Percentiles rank a stretch among this genome's conserved stretches.
Evolutionary conservation across 352 stramenopile species (phyloP).

Genomic region (Phytophthora palmivora): DNA sequence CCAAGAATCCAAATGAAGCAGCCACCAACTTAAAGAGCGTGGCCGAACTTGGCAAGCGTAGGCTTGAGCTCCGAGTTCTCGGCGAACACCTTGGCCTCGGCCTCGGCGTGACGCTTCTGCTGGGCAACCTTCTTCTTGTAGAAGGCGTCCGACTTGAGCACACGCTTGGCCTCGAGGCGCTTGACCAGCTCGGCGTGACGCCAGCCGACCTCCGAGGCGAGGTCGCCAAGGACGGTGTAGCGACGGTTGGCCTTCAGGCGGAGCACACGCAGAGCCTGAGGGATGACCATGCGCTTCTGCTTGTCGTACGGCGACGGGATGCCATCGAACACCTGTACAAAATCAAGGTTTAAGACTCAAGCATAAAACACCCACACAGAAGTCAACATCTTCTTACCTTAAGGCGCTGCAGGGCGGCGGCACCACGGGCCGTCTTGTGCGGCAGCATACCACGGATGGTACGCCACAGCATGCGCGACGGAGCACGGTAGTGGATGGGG

Average conservation of each 20-base stretch:
- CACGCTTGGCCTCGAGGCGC: constrained; percentile 94
- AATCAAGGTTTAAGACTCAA: constrained; percentile 1
- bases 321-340: constrained; percentile 95
- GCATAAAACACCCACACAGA: not conserved
- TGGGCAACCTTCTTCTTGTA: constrained; percentile 97
- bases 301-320: constrained; percentile 99
- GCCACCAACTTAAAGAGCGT: constrained; percentile 68
- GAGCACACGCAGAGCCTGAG: constrained; percentile 94
- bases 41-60: constrained; percentile 81
- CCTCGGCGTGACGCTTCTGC: constrained; percentile 89
- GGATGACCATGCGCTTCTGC: no score
- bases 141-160: constrained; percentile 96
- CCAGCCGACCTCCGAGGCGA: constrained; percentile 97
- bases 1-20: constrained; percentile 35
- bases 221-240: constrained; percentile 96
- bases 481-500: no score
- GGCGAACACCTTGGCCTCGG: constrained; percentile 91
- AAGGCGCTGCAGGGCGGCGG: constrained; percentile 95
- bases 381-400: constrained; percentile 63
- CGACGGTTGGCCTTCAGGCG: constrained; percentile 94
- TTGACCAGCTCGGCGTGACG: constrained; percentile 96
- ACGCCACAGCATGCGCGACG: no score
- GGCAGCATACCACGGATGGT: no score
- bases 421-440: constrained; percentile 98
- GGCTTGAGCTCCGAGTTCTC: constrained; percentile 89